Evolutionary conservation across 78 protist species (phyloP).

Genomic region (Paulinella micropora): DNA sequence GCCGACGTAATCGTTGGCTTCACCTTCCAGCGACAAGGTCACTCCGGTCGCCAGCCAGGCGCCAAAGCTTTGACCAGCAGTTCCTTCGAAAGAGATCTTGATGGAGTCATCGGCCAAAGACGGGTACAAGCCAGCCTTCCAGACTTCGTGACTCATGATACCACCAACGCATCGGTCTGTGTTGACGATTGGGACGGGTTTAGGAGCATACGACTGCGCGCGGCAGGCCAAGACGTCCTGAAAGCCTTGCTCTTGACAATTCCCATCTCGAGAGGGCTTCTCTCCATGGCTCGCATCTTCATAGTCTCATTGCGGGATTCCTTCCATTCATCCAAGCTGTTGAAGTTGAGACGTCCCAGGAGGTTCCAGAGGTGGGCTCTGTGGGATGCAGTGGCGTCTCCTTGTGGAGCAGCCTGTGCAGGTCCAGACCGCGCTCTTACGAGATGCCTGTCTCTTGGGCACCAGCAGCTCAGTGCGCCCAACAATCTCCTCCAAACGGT

Average conservation of each 20-base stretch:
- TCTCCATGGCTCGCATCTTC: neutral
- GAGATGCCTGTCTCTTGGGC: too few species aligned
- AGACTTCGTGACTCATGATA: conserved; percentile 39
- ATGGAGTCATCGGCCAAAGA: neutral
- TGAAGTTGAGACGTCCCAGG: too few species aligned
- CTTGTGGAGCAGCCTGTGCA: too few species aligned
- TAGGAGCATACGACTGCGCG: neutral
- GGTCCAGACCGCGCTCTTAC: too few species aligned
- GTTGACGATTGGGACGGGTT: conserved; percentile 31
- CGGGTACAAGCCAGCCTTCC: conserved; percentile 10
- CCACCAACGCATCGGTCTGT: conserved; percentile 54
- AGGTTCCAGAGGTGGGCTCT: too few species aligned
- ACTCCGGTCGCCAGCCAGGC: conserved; percentile 37
- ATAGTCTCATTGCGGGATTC: neutral
- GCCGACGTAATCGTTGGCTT: conserved; percentile 68
- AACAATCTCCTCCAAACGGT: conserved; percentile 26
- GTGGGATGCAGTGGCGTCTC: too few species aligned
- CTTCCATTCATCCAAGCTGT: neutral
- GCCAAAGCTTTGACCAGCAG: conserved; percentile 70
- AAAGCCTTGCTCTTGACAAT: conserved; percentile 5
- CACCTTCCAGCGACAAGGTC: conserved; percentile 44
- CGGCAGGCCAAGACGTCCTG: neutral
- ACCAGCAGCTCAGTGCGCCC: conserved; percentile 64
- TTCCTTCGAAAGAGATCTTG: conserved; percentile 30
- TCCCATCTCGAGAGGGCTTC: conserved; percentile 21